Evolutionary conservation across 192 early-diverging fungal species (phyloP).

Genomic region (Neocallimastix lanati): DNA sequence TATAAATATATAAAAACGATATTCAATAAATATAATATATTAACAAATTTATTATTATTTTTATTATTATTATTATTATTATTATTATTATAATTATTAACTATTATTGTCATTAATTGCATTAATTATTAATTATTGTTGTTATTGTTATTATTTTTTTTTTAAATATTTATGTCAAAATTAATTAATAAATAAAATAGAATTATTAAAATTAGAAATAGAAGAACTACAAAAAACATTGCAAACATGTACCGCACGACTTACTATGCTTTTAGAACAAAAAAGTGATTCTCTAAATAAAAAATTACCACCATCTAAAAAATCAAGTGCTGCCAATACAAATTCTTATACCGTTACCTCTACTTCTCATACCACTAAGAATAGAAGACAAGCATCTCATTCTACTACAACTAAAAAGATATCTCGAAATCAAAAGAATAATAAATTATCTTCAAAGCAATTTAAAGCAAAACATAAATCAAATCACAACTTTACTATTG

Average conservation of each 20-base stretch:
- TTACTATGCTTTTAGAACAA: background rate
- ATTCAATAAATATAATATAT: no score
- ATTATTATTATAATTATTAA: no score
- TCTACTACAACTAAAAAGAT: background rate
- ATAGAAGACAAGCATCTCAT: background rate
- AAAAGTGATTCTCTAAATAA: background rate
- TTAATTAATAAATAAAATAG: no score
- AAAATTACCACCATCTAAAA: background rate
- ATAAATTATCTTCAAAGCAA: background rate
- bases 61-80: no score
- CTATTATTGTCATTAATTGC: no score
- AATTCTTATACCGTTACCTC: background rate
- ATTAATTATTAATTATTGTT: no score
- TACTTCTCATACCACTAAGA: background rate
- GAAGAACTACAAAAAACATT: background rate
- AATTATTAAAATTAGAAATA: background rate
- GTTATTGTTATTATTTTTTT: no score
- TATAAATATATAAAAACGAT: no score
- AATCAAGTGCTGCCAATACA: background rate
- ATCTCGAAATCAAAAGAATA: background rate
- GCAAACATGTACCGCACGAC: background rate
- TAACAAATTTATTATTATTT: no score
- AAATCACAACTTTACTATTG: background rate
- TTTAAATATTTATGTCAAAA: no score
- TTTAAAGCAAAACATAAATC: background rate